Percentiles rank a stretch among this genome's conserved stretches.
These are phyloP conservation scores for Pichia sp. DNA, from an alignment of 1,139 yeast species.

Conservation along the genomic window DNA sequence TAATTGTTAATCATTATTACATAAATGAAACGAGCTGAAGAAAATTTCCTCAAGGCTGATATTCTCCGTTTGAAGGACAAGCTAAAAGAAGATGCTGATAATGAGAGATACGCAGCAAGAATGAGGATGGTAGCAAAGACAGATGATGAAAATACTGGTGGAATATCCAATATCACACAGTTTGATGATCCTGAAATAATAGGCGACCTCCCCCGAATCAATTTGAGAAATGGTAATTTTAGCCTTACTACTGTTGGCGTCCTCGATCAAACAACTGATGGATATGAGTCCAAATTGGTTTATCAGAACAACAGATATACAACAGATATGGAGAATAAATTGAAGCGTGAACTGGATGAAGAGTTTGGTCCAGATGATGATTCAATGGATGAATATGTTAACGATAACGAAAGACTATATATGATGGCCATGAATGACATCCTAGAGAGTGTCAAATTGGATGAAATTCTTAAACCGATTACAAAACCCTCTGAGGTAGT, in stretches of 20 bases:
- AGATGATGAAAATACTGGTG: background rate
- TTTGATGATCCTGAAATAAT: too few relatives aligned
- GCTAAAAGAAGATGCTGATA: slow-evolving; percentile 11
- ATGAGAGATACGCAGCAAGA: slow-evolving; percentile 1
- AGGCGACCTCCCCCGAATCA: too few relatives aligned
- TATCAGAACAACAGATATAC: slow-evolving; percentile 13
- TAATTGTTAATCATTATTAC: slow-evolving; percentile 1
- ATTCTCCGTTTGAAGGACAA: slow-evolving; percentile 18
- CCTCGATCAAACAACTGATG: slow-evolving; percentile 13
- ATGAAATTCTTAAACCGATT: slow-evolving; percentile 66
- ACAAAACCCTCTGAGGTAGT: slow-evolving; percentile 74
- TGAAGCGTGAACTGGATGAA: slow-evolving; percentile 21
- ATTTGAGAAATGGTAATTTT: slow-evolving; percentile 8
- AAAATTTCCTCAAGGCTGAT: slow-evolving; percentile 11
- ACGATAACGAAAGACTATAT: slow-evolving; percentile 29
- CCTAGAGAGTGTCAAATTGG: slow-evolving; percentile 27
- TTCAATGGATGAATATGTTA: slow-evolving; percentile 18
- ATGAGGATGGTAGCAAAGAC: background rate
- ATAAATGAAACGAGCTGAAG: slow-evolving; percentile 4
- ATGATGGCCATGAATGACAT: slow-evolving; percentile 19
- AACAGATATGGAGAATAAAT: slow-evolving; percentile 15
- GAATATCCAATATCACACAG: too few relatives aligned
- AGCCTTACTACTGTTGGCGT: slow-evolving; percentile 24
- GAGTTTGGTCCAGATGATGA: slow-evolving; percentile 22
- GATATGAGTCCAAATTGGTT: slow-evolving; percentile 6